Conservation (phyloP, 106 monocot species). For the Dendrobium chrysotoxum region DNA sequence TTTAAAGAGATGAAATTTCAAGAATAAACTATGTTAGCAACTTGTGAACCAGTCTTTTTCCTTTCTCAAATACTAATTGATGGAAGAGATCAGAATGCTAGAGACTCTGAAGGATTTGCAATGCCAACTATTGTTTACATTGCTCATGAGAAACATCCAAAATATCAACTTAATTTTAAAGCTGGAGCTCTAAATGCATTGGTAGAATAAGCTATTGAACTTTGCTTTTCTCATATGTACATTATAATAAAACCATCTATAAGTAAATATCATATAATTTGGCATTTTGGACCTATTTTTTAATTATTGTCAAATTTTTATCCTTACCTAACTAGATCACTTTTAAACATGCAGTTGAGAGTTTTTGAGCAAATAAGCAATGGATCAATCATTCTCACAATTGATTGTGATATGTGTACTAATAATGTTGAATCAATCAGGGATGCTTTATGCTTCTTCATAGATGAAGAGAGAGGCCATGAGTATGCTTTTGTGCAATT, state of each 20-base stretch:
- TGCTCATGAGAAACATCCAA: constrained; percentile 63
- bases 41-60: background rate
- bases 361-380: constrained; percentile 69
- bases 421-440: constrained; percentile 43
- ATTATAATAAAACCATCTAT: background rate
- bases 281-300: background rate
- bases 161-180: constrained; percentile 62
- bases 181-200: constrained; percentile 77
- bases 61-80: constrained; percentile 49
- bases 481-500: constrained; percentile 38
- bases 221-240: background rate
- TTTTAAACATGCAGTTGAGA: constrained; percentile 34
- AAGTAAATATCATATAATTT: background rate
- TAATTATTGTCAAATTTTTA: background rate
- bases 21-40: too few relatives aligned
- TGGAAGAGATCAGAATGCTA: constrained; percentile 36
- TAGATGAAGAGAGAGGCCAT: constrained; percentile 34
- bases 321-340: background rate
- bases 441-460: constrained; percentile 50
- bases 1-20: background rate
- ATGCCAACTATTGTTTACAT: constrained; percentile 73
- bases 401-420: constrained; percentile 82
- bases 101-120: constrained; percentile 24
- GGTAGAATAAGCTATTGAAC: constrained; percentile 11
- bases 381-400: constrained; percentile 48